Conservation (phyloP, 2,329 filamentous ascomycete species). For the Fusarium graminum region DNA sequence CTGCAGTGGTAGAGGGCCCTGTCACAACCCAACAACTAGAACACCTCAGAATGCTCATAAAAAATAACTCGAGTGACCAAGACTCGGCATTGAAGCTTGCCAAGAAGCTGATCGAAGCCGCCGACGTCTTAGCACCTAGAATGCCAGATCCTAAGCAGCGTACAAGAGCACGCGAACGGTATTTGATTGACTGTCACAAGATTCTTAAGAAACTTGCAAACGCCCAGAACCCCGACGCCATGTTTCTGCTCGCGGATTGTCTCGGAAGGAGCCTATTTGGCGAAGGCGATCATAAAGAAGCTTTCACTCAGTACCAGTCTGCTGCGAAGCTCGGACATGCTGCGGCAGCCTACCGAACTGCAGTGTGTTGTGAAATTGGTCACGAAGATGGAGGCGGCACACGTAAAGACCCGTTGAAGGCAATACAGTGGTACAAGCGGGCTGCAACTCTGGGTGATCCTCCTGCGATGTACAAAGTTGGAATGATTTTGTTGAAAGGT, state of each 20-base stretch:
- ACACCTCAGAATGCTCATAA: conserved; percentile 75
- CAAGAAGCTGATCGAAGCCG: conserved; percentile 88
- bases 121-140: conserved; percentile 76
- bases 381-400: conserved; percentile 95
- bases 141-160: conserved; percentile 78
- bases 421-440: conserved; percentile 97
- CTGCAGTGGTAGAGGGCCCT: conserved; percentile 55
- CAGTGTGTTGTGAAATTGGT: conserved; percentile 97
- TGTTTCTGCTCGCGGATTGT: conserved; percentile 94
- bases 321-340: conserved; percentile 91
- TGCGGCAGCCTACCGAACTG: conserved; percentile 90
- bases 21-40: conserved; percentile 86
- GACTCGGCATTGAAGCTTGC: conserved; percentile 79
- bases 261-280: conserved; percentile 86
- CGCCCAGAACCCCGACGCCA: conserved; percentile 82
- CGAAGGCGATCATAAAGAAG: conserved; percentile 88
- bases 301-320: conserved; percentile 92
- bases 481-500: conserved; percentile 94
- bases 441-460: conserved; percentile 91
- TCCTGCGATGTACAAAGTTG: conserved; percentile 98
- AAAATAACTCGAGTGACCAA: conserved; percentile 79
- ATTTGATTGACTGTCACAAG: conserved; percentile 88
- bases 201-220: conserved; percentile 88
- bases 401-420: conserved; percentile 89
- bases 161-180: conserved; percentile 83